Conservation (phyloP, 495 filamentous ascomycete genomes). For the Aspergillus steynii region DNA sequence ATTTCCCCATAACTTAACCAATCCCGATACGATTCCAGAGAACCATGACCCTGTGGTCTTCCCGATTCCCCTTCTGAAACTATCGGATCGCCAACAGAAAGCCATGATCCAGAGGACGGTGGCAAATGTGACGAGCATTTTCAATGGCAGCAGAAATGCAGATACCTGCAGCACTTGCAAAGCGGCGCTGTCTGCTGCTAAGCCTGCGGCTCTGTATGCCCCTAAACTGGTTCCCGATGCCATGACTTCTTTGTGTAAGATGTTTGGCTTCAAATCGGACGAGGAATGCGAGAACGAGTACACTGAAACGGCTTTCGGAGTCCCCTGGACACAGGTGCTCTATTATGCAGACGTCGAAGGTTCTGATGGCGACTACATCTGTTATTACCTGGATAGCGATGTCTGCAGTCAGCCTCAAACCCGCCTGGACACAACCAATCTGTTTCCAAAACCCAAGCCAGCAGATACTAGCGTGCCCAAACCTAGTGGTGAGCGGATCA, state of each 20-base stretch:
- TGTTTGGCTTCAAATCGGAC: conserved; percentile 42
- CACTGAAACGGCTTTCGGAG: conserved; percentile 47
- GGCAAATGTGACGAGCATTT: conserved; percentile 45
- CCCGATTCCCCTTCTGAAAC: conserved; percentile 42
- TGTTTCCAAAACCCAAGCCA: conserved; percentile 61
- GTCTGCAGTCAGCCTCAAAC: conserved; percentile 51
- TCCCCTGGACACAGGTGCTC: conserved; percentile 59
- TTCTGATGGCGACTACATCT: conserved; percentile 59
- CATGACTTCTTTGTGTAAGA: conserved; percentile 51
- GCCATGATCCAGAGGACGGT: conserved; percentile 40
- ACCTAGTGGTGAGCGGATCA: conserved; percentile 53
- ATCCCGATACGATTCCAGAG: conserved; percentile 52
- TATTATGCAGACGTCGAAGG: conserved; percentile 54
- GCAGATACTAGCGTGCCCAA: conserved; percentile 38
- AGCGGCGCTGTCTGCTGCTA: conserved; percentile 49
- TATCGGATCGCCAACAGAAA: conserved; percentile 39
- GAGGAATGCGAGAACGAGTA: conserved; percentile 48
- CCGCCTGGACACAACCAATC: conserved; percentile 36
- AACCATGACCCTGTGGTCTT: conserved; percentile 53
- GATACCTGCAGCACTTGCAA: conserved; percentile 56
- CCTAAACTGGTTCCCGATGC: conserved; percentile 50
- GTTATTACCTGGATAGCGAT: conserved; percentile 45
- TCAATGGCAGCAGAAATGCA: conserved; percentile 35
- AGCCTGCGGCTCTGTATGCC: conserved; percentile 49
- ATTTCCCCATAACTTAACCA: conserved; percentile 57